These are phyloP conservation scores for Chamaecyparis obtusa DNA, from an alignment of 75 land plant species.

Conservation along the genomic window DNA sequence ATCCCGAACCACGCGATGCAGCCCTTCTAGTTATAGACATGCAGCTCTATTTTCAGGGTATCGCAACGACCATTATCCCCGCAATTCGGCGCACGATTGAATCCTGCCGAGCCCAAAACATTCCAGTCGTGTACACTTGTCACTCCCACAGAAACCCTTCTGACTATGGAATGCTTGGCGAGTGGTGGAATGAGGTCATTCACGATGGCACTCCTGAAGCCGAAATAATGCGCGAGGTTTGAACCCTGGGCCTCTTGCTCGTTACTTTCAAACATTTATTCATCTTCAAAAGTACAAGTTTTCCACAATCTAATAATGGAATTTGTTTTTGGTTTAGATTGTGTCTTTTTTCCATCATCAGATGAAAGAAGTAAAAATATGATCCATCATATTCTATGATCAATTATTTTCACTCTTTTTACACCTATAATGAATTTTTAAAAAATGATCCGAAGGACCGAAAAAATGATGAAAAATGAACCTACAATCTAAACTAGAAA, in stretches of 20 bases:
- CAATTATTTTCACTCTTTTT: too few species aligned
- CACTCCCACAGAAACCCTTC: slow-evolving; percentile 58
- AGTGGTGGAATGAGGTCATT: slow-evolving; percentile 79
- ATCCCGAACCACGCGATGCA: slow-evolving; percentile 51
- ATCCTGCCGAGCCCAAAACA: slow-evolving; percentile 54
- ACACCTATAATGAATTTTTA: too few species aligned
- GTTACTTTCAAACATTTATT: background rate
- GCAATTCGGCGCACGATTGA: slow-evolving; percentile 38
- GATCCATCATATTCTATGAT: too few species aligned
- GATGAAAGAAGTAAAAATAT: too few species aligned
- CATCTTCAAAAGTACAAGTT: background rate
- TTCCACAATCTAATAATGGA: too few species aligned
- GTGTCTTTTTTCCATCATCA: too few species aligned
- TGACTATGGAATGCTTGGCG: slow-evolving; percentile 79
- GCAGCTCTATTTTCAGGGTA: slow-evolving; percentile 77
- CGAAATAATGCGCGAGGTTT: slow-evolving; percentile 52
- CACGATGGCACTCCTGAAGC: slow-evolving; percentile 63
- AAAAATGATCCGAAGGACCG: too few species aligned
- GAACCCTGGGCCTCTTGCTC: background rate
- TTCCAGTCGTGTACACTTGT: slow-evolving; percentile 81
- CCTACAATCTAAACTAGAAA: too few species aligned
- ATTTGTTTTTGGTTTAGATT: too few species aligned
- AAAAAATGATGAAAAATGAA: too few species aligned
- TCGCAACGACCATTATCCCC: slow-evolving; percentile 60
- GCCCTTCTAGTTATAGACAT: slow-evolving; percentile 84